These are phyloP conservation scores for Cladophialophora carrionii DNA, from an alignment of 2,329 filamentous ascomycete species.

Conservation along the genomic window DNA sequence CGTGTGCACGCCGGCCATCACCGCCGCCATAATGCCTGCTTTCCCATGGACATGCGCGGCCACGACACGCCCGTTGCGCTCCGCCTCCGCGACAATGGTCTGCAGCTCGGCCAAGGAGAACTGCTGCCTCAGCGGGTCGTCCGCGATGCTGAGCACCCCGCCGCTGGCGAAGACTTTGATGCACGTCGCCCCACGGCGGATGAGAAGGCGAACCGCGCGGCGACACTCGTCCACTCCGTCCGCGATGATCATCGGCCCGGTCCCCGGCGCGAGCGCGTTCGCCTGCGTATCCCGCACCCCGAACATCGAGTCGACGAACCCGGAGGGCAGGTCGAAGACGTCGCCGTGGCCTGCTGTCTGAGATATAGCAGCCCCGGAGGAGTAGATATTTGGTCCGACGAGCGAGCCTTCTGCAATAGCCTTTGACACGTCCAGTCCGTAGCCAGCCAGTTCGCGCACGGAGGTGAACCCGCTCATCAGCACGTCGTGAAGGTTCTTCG, in stretches of 20 bases:
- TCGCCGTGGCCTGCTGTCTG: conserved; percentile 58
- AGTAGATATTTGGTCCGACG: conserved; percentile 56
- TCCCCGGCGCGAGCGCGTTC: conserved; percentile 19
- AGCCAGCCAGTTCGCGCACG: conserved; percentile 56
- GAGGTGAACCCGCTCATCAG: conserved; percentile 57
- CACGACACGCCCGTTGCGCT: conserved; percentile 46
- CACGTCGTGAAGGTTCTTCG: conserved; percentile 48
- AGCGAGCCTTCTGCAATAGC: conserved; percentile 52
- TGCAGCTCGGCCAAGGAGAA: conserved; percentile 52
- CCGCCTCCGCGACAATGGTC: conserved; percentile 52
- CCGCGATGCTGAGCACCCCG: conserved; percentile 51
- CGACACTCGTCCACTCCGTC: conserved; percentile 55
- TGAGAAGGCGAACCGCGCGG: conserved; percentile 48
- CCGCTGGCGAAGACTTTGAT: conserved; percentile 55
- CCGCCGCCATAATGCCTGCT: conserved; percentile 52
- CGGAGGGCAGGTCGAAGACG: conserved; percentile 45
- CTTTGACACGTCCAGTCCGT: conserved; percentile 50
- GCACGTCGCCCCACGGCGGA: conserved; percentile 53
- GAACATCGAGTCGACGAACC: conserved; percentile 31
- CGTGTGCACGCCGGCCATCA: conserved; percentile 51
- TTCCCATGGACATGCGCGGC: conserved; percentile 55
- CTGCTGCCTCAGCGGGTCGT: conserved; percentile 51
- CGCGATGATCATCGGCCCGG: conserved; percentile 41
- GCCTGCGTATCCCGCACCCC: conserved; percentile 30
- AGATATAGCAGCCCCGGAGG: conserved; percentile 49